A percentile compares a stretch with the other conserved stretches of the same genome.
Evolutionary conservation across 352 stramenopile genomes (phyloP).

Genomic region (Phytophthora colocasiae): DNA sequence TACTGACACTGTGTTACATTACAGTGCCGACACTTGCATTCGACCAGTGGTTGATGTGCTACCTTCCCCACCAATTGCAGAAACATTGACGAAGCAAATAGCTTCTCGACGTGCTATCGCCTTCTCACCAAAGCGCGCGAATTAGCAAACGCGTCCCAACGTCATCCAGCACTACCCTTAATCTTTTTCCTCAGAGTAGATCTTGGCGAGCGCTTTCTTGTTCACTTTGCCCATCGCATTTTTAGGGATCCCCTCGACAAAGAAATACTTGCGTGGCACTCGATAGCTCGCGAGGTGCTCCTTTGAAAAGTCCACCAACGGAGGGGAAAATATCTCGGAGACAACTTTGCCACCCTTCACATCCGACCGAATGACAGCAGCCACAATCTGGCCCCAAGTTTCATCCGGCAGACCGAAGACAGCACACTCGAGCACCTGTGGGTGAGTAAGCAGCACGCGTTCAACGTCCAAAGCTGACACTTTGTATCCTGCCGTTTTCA

Average conservation of each 20-base stretch:
- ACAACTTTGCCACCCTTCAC: slow-evolving; percentile 19
- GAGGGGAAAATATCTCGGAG: slow-evolving; percentile 31
- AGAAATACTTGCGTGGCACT: slow-evolving; percentile 72
- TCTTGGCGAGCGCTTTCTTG: slow-evolving; percentile 87
- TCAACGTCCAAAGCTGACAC: slow-evolving; percentile 93
- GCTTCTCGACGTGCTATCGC: slow-evolving; percentile 28
- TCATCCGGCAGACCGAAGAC: slow-evolving; percentile 89
- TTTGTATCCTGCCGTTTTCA: slow-evolving; percentile 94
- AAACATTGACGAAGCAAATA: slow-evolving; percentile 16
- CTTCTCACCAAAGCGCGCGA: slow-evolving; percentile 36
- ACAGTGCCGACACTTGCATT: slow-evolving; percentile 8
- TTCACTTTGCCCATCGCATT: slow-evolving; percentile 96
- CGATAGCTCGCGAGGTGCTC: slow-evolving; percentile 87
- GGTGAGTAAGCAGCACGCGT: slow-evolving; percentile 83
- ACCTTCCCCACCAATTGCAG: not conserved
- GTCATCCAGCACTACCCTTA: slow-evolving; percentile 12
- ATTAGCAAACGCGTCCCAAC: slow-evolving; percentile 9
- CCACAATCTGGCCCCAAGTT: slow-evolving; percentile 87
- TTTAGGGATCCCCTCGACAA: slow-evolving; percentile 88
- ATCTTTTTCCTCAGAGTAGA: slow-evolving; percentile 34
- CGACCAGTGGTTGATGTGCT: slow-evolving; percentile 4
- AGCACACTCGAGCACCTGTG: slow-evolving; percentile 78
- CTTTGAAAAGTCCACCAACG: slow-evolving; percentile 61
- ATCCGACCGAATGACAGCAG: slow-evolving; percentile 58
- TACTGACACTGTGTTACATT: slow-evolving; percentile 23